Evolutionary conservation across 768 basidiomycete genomes (phyloP).

Genomic region (Sutorius australiensis): DNA sequence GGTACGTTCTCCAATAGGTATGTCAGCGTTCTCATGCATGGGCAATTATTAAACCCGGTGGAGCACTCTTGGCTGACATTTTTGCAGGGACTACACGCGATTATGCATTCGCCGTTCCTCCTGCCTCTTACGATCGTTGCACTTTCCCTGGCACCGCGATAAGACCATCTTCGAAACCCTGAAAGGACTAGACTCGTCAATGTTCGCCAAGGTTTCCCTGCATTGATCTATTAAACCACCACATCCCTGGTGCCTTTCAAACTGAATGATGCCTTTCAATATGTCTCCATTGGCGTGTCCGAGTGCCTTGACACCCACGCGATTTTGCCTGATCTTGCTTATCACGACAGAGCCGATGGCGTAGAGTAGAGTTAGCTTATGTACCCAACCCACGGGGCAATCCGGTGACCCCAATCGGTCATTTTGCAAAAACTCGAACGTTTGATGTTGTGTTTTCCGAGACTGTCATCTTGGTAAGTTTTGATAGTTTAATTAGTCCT

Average conservation of each 20-base stretch:
- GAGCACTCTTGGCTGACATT: conserved; percentile 16
- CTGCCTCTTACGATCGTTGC: conserved; percentile 21
- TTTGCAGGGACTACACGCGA: conserved; percentile 19
- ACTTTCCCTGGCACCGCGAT: conserved; percentile 20
- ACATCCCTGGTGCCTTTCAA: conserved; percentile 22
- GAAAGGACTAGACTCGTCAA: conserved; percentile 25
- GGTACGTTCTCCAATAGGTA: conserved; percentile 20
- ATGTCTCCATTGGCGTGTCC: conserved; percentile 9
- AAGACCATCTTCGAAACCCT: conserved; percentile 29
- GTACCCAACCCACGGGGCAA: conserved; percentile 6
- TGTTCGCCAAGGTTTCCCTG: conserved; percentile 18
- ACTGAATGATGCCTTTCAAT: conserved; percentile 7
- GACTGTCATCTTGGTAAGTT: conserved; percentile 17
- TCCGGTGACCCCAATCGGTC: conserved; percentile 11
- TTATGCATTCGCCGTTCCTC: conserved; percentile 23
- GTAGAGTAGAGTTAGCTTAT: background rate
- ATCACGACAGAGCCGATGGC: conserved; percentile 14
- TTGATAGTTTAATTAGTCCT: conserved; percentile 20
- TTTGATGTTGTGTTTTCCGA: conserved; percentile 7
- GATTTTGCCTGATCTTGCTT: conserved; percentile 10
- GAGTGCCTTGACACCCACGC: conserved; percentile 17
- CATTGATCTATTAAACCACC: conserved; percentile 13
- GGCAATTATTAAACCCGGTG: conserved; percentile 15
- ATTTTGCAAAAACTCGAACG: conserved; percentile 4
- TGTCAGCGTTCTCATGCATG: conserved; percentile 25